Evolutionary conservation across 495 filamentous ascomycete genomes (phyloP).

Genomic region (Hypoxylon intermedium): DNA sequence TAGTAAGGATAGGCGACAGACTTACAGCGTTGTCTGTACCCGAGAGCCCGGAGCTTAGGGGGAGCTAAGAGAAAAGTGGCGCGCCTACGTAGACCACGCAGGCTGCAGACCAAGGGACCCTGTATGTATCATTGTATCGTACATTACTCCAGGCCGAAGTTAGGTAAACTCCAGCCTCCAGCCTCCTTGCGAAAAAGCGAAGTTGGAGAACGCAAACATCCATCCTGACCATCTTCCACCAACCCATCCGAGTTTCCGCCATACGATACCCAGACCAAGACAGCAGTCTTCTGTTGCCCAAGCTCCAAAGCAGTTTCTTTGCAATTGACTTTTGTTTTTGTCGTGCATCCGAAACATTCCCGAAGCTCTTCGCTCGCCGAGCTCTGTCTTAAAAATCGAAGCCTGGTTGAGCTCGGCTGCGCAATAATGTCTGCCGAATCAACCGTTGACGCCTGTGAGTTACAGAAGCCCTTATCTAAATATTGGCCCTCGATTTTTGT

Average conservation of each 20-base stretch:
- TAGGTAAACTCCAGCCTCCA: constrained; percentile 13
- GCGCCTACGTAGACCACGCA: constrained; percentile 26
- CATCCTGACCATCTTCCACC: constrained; percentile 17
- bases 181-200: constrained; percentile 33
- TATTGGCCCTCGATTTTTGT: background rate
- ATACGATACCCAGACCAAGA: constrained; percentile 9
- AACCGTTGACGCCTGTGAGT: constrained; percentile 43
- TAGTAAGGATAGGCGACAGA: background rate
- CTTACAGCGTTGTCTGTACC: constrained; percentile 6
- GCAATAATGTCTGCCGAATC: constrained; percentile 45
- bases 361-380: constrained; percentile 25
- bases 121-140: background rate
- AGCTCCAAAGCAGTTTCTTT: constrained; percentile 23
- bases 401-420: constrained; percentile 37
- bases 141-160: background rate
- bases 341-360: constrained; percentile 17
- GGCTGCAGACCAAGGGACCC: background rate
- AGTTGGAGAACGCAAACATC: constrained; percentile 36
- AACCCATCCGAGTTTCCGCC: constrained; percentile 23
- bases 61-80: constrained; percentile 32
- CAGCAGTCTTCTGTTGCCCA: constrained; percentile 15
- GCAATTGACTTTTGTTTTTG: constrained; percentile 32
- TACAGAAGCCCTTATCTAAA: constrained; percentile 11
- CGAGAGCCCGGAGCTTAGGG: constrained; percentile 29
- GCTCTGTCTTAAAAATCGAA: constrained; percentile 35